Evolutionary conservation across 306 rosid species (phyloP).

Genomic region (Mucuna pruriens): DNA sequence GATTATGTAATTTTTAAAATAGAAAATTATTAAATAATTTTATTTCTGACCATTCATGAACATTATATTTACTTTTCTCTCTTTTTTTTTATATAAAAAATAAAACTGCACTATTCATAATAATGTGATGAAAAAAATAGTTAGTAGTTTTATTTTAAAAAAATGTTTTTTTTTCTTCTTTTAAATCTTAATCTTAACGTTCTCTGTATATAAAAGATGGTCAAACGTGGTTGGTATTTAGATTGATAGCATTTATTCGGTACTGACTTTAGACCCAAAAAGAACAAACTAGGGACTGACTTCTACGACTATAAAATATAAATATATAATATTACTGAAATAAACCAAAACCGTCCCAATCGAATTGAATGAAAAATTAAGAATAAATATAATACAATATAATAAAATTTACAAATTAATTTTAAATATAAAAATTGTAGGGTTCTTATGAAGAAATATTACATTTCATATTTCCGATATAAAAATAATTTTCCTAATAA

Average conservation of each 20-base stretch:
- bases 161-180: no score
- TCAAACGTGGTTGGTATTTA: conserved; percentile 20
- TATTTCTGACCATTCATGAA: no score
- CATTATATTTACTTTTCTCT: no score
- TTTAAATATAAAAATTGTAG: not conserved
- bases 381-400: not conserved
- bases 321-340: not conserved
- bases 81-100: no score
- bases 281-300: not conserved
- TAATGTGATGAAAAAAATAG: no score
- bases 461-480: not conserved
- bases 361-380: conserved; percentile 4
- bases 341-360: conserved; percentile 8
- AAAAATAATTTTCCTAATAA: not conserved
- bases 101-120: no score
- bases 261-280: not conserved
- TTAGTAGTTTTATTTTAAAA: no score
- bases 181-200: no score
- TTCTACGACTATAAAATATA: not conserved
- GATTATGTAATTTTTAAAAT: no score
- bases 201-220: no score
- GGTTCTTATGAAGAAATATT: not conserved
- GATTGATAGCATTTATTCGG: not conserved
- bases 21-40: no score
- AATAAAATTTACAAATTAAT: not conserved